Percentiles rank a stretch among this genome's conserved stretches.
phyloP scores from a whole-genome alignment of 106 monocot genomes.

The Allium sativum region DNA sequence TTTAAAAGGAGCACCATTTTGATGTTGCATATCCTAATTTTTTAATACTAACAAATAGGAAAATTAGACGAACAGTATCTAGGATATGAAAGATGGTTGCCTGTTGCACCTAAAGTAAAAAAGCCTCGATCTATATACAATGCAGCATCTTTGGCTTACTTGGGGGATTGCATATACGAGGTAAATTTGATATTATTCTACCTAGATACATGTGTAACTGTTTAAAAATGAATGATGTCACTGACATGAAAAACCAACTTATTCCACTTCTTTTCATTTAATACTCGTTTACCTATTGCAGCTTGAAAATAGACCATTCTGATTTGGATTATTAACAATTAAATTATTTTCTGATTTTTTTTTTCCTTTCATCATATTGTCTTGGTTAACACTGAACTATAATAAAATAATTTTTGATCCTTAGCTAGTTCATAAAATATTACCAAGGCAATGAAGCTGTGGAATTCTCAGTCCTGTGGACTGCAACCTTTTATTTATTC shows the following conservation, averaged over 20 bases:
- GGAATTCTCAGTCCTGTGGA: too few species aligned
- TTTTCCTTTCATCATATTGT: too few species aligned
- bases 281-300: too few species aligned
- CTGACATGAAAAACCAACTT: not conserved
- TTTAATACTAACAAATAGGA: conserved; percentile 16
- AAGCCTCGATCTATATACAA: conserved; percentile 81
- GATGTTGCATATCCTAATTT: conserved; percentile 1
- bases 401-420: too few species aligned
- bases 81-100: conserved; percentile 86
- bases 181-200: conserved; percentile 14
- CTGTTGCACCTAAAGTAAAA: conserved; percentile 73
- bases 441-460: too few species aligned
- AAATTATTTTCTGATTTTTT: too few species aligned
- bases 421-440: too few species aligned
- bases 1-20: not conserved
- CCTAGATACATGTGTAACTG: not conserved
- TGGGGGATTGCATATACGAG: conserved; percentile 98
- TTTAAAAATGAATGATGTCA: not conserved
- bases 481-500: too few species aligned
- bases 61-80: conserved; percentile 34
- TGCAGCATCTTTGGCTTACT: conserved; percentile 80
- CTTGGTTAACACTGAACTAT: too few species aligned
- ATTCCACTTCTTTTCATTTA: too few species aligned
- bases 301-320: too few species aligned
- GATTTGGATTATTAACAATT: too few species aligned